Evolutionary conservation across 2,329 filamentous ascomycete species (phyloP), one percentile per base, ranked within the genome.

Genomic region (Neofusicoccum kwambonambiense): DNA sequence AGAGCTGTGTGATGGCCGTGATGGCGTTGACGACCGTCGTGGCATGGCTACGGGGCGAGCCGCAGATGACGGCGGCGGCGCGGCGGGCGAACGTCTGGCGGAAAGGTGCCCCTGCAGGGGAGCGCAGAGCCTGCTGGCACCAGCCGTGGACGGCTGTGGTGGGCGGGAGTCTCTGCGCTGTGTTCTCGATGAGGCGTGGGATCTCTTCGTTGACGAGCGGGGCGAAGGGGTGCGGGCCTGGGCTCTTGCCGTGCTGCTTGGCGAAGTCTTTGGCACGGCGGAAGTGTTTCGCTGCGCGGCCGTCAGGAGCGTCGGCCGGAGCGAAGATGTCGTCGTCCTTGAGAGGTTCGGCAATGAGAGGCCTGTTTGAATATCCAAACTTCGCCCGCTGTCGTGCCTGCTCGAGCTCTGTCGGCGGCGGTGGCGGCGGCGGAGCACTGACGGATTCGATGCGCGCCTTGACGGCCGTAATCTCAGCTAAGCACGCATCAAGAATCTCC

Each of bases 401-500:
- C 19, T 62, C 74, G n/a, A 79, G 75, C 35, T 81, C 77, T 52
- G 84, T 66, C 67, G 74, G 67, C 67, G 62, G 75, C 12, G 68
- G 69, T 9, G 74, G 72, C 13, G 68, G 68, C 17, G 74, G 72
- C 45, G 74, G 70, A 34, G 74, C 68, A 27, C 78, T 69, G 13
- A 60, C 42, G 73, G 80, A 80, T 57, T 89, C 85, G 56, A 97
- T 88, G 51, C 91, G 88, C 7, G 78, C 78, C 64, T 87, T 86
- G 57, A 97, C 85, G 11, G 82, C 82, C 68, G 87, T 86, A 58
- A 97, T 82, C 17, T 90, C 84, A 12, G 86, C 84, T 17, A 94
- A 83, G 71, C 91, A 93, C 6, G 89, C 80, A 17, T 82, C 80
- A 67, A 89, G 88, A 54, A 96, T 84, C 71, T 97, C 92, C 8